Evolutionary conservation across 352 stramenopile species (phyloP).

Genomic region (Pythium diclinum): DNA sequence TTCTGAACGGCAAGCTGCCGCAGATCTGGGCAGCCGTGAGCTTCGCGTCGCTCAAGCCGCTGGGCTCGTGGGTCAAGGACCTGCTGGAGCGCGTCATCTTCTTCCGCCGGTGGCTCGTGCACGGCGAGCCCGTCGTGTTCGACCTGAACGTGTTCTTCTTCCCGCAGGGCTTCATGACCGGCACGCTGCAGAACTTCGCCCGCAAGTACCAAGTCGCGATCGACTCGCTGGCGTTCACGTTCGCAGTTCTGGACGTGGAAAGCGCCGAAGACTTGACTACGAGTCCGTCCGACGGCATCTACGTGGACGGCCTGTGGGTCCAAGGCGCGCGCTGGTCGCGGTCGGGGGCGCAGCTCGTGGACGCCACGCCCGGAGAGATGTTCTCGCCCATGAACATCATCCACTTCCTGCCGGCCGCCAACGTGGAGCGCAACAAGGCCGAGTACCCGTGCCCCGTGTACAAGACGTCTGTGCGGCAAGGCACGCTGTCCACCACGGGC

Average conservation of each 20-base stretch:
- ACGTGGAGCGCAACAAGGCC: constrained; percentile 51
- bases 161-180: constrained; percentile 95
- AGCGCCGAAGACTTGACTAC: constrained; percentile 46
- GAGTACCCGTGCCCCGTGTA: constrained; percentile 93
- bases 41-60: constrained; percentile 92
- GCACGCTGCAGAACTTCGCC: constrained; percentile 93
- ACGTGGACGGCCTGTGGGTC: constrained; percentile 88
- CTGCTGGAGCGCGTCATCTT: constrained; percentile 88
- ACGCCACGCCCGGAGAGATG: constrained; percentile 90
- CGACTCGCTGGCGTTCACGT: constrained; percentile 92
- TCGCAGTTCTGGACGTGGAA: constrained; percentile 72
- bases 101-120: constrained; percentile 87
- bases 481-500: constrained; percentile 94
- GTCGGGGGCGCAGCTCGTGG: constrained; percentile 58
- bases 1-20: constrained; percentile 90
- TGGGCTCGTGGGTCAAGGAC: constrained; percentile 92
- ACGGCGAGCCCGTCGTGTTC: constrained; percentile 91
- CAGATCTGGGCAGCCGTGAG: constrained; percentile 85
- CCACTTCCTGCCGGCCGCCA: constrained; percentile 87
- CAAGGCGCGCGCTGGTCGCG: constrained; percentile 88
- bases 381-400: constrained; percentile 89
- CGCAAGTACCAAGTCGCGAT: constrained; percentile 94
- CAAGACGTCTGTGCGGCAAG: constrained; percentile 92
- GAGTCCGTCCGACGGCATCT: constrained; percentile 89
- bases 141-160: constrained; percentile 95